Evolutionary conservation across 106 monocot genomes (phyloP), one percentile per base, ranked within the genome.

Genomic region (Acorus calamus): DNA sequence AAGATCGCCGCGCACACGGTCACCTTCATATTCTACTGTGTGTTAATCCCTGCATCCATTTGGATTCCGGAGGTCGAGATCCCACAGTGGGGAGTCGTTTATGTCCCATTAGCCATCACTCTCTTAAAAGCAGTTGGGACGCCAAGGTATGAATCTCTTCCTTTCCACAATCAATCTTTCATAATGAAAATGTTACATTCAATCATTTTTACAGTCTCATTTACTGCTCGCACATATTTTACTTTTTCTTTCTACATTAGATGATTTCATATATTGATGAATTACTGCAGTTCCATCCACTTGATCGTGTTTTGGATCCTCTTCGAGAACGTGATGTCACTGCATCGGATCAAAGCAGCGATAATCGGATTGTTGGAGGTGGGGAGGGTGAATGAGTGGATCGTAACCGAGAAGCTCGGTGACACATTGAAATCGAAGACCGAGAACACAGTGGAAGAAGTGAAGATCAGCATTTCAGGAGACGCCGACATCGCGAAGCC

Each of bases 251-350:
- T 68, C 7, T 52, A 47, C 7, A 28, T 28, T 28, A 28, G 28
- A 28, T 1, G 28, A 28, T 28, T 28, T 28, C 1, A 28, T 28
- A 28, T 1, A 28, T 1, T 28, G 28, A 28, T 28, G 28, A 28
- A 28, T 28, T 28, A 28, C 8, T 46, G 28, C 79, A 86, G 86
- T 44, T 86, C 86, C 44, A 52, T 86, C 56, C 86, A 82, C 68
- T 76, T 86, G 6, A 67, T 86, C 58, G 51, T 81, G 44, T 46
- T 79, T 11, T 86, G 86, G 86, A 67, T 79, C 5, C 73, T 86
- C 14, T 82, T 82, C 56, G 86, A 86, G 65, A 86, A 86, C 74
- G 86, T 82, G 2, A 86, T 86, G 86, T 86, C 86, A 4, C 58
- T 86, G 8, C 86, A 86, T 71, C 76, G 86, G 53, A 70, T 86